Conservation (phyloP, 768 basidiomycete genomes). For the Megacollybia marginata region DNA sequence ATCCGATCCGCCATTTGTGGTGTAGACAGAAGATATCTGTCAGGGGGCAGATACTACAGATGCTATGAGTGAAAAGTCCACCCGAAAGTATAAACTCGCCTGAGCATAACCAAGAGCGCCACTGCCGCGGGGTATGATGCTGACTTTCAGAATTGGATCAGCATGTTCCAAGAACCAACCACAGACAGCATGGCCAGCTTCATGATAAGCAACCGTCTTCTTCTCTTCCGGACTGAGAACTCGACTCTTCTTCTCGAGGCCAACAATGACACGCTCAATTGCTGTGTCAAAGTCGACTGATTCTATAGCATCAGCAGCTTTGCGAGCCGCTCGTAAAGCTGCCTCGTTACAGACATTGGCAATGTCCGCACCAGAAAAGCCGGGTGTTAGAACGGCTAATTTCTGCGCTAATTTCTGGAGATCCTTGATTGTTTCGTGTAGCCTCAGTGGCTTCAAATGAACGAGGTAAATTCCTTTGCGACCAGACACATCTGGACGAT, state of each 20-base stretch:
- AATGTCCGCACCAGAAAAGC: constrained; percentile 98
- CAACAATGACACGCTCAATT: constrained; percentile 96
- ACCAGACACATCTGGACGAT: constrained; percentile 90
- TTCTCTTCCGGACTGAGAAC: constrained; percentile 94
- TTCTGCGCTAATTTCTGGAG: constrained; percentile 72
- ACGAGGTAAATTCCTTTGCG: constrained; percentile 92
- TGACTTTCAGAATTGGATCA: constrained; percentile 94
- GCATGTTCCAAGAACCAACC: constrained; percentile 99
- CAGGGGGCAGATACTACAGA: constrained; percentile 82
- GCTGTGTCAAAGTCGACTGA: constrained; percentile 92
- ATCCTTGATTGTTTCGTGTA: constrained; percentile 47
- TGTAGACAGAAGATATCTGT: constrained; percentile 91
- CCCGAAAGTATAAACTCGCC: constrained; percentile 32
- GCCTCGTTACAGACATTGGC: constrained; percentile 99
- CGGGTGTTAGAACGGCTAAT: constrained; percentile 92
- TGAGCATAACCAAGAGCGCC: constrained; percentile 96
- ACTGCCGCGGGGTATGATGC: constrained; percentile 94
- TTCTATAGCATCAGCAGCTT: constrained; percentile 67
- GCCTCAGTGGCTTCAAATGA: constrained; percentile 78
- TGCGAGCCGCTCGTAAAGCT: constrained; percentile 89
- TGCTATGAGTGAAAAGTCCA: constrained; percentile 7
- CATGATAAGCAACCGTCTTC: constrained; percentile 97
- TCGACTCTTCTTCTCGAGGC: constrained; percentile 91
- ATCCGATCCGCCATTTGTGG: constrained; percentile 94
- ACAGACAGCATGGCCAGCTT: constrained; percentile 97